Base-by-base conservation (phyloP, 352 stramenopile genomes). In the Globisporangium orthogonon region DNA sequence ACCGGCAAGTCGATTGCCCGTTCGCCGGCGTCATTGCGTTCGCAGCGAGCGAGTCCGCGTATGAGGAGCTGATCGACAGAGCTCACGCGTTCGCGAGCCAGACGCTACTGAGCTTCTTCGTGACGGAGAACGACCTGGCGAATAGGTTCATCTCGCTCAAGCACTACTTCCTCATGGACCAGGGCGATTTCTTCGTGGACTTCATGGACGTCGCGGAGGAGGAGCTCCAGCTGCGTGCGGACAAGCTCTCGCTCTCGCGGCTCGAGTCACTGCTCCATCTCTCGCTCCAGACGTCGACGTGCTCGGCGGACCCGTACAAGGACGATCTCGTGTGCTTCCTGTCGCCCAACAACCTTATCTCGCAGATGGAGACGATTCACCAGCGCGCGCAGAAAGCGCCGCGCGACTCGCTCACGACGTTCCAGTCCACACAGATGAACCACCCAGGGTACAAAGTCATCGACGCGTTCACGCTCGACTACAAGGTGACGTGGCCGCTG, bases 111-210 rank as follows among this genome's bases (percentile, higher is more conserved):
- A 69, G 87, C 9, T 66, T 96, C 17, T 85, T 96, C 44, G 63
- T 95, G n/a, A 66, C 83, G 4, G 86, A 96, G 41, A 81, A 94
- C 43, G 81, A 96, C 55, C 58, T 97, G 7, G 68, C 81, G 48
- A 81, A 83, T 44, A 80, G 87, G 4, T 54, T 97, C 11, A 62
- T 71, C 23, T 95, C 94, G 15, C 74, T 99, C 58, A 98, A 98
- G 64, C 95, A 97, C 57, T 99, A 98, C 71, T 99, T 99, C 53
- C 71, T 99, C 6, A 92, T 99, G 69, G 95, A 99, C 61, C 96
- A 99, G 68, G 97, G 97, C 31, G 97, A 99, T 61, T 98, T 99
- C 59, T 98, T 99, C 56, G 89, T 98, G 14, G 89, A 99, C 60
- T 99, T 99, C 69, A 91, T 99, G 67, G 95, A 99, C 62, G 75